Conservation (phyloP, 2,329 filamentous ascomycete genomes). For the Sporothrix protearum region DNA sequence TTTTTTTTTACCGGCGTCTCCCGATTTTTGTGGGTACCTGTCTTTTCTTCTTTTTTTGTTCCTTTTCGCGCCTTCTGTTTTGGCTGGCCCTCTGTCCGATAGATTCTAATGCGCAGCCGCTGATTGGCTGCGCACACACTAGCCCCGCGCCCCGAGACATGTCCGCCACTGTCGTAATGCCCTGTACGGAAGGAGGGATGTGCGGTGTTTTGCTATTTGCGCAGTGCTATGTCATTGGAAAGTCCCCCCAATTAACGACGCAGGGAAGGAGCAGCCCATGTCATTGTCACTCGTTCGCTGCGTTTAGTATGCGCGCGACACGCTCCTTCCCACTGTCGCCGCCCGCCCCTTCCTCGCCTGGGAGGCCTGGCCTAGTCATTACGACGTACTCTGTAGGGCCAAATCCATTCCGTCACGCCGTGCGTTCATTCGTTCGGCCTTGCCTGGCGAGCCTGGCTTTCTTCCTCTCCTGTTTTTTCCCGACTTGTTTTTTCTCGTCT, state of each 20-base stretch:
- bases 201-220: not conserved
- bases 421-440: slow-evolving; percentile 11
- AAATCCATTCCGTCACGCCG: slow-evolving; percentile 10
- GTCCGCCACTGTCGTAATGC: slow-evolving; percentile 15
- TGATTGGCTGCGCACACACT: slow-evolving; percentile 25
- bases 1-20: slow-evolving; percentile 27
- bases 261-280: slow-evolving; percentile 9
- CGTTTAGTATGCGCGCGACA: not conserved
- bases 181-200: not conserved
- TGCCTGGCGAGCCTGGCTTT: not conserved
- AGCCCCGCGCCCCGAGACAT: slow-evolving; percentile 12
- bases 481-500: not conserved
- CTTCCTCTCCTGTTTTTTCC: slow-evolving; percentile 15
- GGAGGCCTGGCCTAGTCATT: not conserved
- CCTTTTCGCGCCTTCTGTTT: not conserved
- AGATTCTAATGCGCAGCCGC: slow-evolving; percentile 23
- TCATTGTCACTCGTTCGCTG: not conserved
- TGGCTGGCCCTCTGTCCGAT: not conserved
- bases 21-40: slow-evolving; percentile 24
- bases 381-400: not conserved
- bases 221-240: not conserved
- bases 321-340: not conserved
- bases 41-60: not conserved
- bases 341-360: not conserved
- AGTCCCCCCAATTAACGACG: not conserved